phyloP scores from a whole-genome alignment of 2,329 filamentous ascomycete genomes.

The Sordariomycetes sp. region DNA sequence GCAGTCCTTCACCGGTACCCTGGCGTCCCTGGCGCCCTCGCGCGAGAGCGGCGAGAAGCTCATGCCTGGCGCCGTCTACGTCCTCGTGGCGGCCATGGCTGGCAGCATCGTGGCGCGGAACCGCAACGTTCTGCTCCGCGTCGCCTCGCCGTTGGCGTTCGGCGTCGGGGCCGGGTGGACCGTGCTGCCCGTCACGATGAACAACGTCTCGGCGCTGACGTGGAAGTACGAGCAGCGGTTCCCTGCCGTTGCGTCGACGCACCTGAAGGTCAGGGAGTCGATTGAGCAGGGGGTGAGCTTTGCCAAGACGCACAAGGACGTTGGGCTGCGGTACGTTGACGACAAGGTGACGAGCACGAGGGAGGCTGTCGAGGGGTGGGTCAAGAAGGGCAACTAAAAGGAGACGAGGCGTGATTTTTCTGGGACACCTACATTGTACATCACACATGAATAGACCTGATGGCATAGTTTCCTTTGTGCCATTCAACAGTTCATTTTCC shows the following conservation, averaged over 20 bases:
- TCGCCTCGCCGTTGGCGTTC: slow-evolving; percentile 62
- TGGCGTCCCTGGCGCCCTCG: slow-evolving; percentile 78
- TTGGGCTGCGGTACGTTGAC: slow-evolving; percentile 61
- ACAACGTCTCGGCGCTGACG: slow-evolving; percentile 71
- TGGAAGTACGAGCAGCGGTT: slow-evolving; percentile 92
- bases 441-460: slow-evolving; percentile 8
- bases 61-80: slow-evolving; percentile 82
- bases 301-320: slow-evolving; percentile 59
- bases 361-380: slow-evolving; percentile 74
- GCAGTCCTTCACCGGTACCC: slow-evolving; percentile 75
- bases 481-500: background rate
- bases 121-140: slow-evolving; percentile 71
- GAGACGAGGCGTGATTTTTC: background rate
- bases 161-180: slow-evolving; percentile 74
- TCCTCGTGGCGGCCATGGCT: slow-evolving; percentile 88
- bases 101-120: slow-evolving; percentile 84
- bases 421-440: slow-evolving; percentile 4
- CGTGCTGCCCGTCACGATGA: slow-evolving; percentile 78
- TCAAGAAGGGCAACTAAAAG: slow-evolving; percentile 71
- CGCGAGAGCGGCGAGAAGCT: slow-evolving; percentile 78
- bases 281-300: slow-evolving; percentile 59
- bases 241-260: slow-evolving; percentile 70
- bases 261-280: slow-evolving; percentile 57
- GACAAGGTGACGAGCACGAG: slow-evolving; percentile 66
- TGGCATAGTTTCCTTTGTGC: background rate